These are phyloP conservation scores for Tripterygium wilfordii DNA, from an alignment of 177 flowering plant genomes.

Conservation along the genomic window DNA sequence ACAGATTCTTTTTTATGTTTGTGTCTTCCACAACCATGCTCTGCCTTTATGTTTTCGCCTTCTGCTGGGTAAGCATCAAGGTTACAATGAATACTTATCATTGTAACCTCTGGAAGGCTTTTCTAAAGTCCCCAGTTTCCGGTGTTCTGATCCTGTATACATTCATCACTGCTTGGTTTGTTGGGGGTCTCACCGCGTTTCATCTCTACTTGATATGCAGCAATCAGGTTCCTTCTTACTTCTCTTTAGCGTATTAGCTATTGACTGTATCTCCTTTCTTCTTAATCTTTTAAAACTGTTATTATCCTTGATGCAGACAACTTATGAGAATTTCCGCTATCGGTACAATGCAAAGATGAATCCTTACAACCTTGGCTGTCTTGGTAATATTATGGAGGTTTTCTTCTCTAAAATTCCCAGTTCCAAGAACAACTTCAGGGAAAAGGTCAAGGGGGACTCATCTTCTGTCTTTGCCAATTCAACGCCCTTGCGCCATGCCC, in stretches of 20 bases:
- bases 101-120: slow-evolving; percentile 65
- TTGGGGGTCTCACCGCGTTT: slow-evolving; percentile 88
- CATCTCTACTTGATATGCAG: slow-evolving; percentile 73
- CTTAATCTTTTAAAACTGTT: neutral
- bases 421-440: slow-evolving; percentile 61
- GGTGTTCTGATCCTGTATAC: slow-evolving; percentile 64
- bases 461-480: slow-evolving; percentile 24
- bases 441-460: slow-evolving; percentile 33
- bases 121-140: slow-evolving; percentile 68
- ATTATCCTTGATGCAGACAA: slow-evolving; percentile 53
- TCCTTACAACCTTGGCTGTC: slow-evolving; percentile 53
- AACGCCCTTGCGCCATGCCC: slow-evolving; percentile 16
- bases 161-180: slow-evolving; percentile 77
- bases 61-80: slow-evolving; percentile 66
- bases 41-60: slow-evolving; percentile 72
- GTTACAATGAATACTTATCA: slow-evolving; percentile 43
- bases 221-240: slow-evolving; percentile 69
- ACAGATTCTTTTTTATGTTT: slow-evolving; percentile 79
- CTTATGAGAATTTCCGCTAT: slow-evolving; percentile 78
- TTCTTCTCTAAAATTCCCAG: slow-evolving; percentile 52
- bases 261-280: neutral
- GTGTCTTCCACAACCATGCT: slow-evolving; percentile 74
- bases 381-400: slow-evolving; percentile 37
- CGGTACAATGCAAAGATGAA: slow-evolving; percentile 56
- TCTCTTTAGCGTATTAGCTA: neutral